Conservation (phyloP, 305 asterid genomes). For the Fraxinus platypoda region DNA sequence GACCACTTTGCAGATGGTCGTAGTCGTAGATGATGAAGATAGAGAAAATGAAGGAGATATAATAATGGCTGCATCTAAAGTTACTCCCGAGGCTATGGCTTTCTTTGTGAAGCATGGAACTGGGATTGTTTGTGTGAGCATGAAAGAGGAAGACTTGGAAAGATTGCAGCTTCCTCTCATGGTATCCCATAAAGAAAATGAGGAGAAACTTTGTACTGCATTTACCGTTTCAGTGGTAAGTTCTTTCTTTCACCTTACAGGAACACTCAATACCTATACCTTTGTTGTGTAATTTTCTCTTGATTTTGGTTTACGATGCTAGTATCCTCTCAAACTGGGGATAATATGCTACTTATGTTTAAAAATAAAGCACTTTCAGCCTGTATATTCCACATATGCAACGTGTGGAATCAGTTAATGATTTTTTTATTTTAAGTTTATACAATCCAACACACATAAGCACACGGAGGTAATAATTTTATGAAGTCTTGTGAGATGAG, state of each 20-base stretch:
- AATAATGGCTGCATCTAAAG: conserved; percentile 94
- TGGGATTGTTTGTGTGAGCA: conserved; percentile 98
- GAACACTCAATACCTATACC: background rate
- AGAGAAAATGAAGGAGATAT: conserved; percentile 98
- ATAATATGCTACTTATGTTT: background rate
- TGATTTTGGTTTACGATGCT: conserved; percentile 1
- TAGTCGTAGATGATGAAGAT: conserved; percentile 95
- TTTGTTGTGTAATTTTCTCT: background rate
- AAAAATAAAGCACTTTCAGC: background rate
- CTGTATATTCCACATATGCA: background rate
- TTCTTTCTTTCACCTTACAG: conserved; percentile 14
- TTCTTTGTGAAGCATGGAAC: conserved; percentile 94
- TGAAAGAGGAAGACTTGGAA: conserved; percentile 84
- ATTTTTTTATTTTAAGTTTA: background rate
- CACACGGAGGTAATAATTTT: background rate
- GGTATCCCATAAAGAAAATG: conserved; percentile 83
- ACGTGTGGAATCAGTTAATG: background rate
- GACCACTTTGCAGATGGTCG: conserved; percentile 66
- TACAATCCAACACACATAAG: background rate
- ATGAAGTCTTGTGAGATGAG: background rate
- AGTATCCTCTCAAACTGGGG: background rate
- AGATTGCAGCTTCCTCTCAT: conserved; percentile 83
- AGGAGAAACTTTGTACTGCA: conserved; percentile 89
- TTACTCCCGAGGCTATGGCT: conserved; percentile 95
- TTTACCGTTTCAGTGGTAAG: conserved; percentile 94